A percentile compares a stretch with the other conserved stretches of the same genome.
These are phyloP conservation scores for Neofusicoccum sp. DNA, from an alignment of 2,329 filamentous ascomycete species.

Conservation along the genomic window DNA sequence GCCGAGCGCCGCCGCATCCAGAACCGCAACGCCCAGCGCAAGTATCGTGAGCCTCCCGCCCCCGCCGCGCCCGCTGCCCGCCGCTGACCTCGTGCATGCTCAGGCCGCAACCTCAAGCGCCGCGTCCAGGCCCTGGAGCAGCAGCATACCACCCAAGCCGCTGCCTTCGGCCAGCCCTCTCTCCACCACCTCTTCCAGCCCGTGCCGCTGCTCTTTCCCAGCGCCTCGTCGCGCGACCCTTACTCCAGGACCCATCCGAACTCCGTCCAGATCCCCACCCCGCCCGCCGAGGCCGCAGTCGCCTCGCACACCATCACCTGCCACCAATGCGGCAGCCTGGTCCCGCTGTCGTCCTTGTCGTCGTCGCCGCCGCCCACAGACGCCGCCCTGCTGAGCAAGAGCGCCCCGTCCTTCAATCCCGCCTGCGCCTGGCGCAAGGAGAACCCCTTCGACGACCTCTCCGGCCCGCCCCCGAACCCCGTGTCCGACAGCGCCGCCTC, in stretches of 20 bases:
- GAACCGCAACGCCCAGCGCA: conserved; percentile 87
- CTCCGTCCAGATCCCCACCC: not conserved
- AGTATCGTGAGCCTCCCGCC: conserved; percentile 67
- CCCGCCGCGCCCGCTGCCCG: not conserved
- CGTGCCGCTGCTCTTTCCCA: not conserved
- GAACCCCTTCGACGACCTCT: too few species aligned
- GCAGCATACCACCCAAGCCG: not conserved
- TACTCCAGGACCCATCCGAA: not conserved
- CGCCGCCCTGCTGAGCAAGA: too few species aligned
- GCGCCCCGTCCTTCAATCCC: too few species aligned
- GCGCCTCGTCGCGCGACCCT: too few species aligned
- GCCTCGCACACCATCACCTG: not conserved
- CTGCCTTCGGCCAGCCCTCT: too few species aligned
- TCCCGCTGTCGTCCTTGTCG: not conserved
- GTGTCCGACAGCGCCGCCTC: too few species aligned
- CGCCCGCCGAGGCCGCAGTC: not conserved
- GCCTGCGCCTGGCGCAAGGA: too few species aligned
- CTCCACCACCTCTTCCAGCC: not conserved
- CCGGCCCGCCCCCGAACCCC: too few species aligned
- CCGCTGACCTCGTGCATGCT: not conserved
- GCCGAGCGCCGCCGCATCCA: conserved; percentile 85
- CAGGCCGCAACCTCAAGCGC: not conserved
- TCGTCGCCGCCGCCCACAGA: too few species aligned
- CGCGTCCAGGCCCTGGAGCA: not conserved
- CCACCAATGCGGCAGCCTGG: conserved; percentile 1